These are phyloP conservation scores for Aspergillus sergii DNA, from an alignment of 2,329 filamentous ascomycete genomes.

Conservation along the genomic window DNA sequence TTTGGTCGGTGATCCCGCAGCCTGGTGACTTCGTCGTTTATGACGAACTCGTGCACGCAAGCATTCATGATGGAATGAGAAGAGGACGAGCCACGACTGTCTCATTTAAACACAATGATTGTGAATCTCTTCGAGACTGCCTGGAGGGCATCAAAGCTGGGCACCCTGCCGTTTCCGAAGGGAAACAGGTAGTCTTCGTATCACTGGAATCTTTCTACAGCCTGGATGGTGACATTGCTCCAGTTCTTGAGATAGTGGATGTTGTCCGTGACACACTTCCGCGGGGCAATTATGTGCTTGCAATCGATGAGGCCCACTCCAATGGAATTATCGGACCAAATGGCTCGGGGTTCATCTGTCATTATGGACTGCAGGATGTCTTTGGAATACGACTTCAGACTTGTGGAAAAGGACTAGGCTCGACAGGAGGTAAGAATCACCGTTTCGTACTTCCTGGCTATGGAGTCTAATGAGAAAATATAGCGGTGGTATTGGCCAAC, in stretches of 20 bases:
- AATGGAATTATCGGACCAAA: slow-evolving; percentile 19
- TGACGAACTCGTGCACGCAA: slow-evolving; percentile 70
- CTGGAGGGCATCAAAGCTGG: slow-evolving; percentile 4
- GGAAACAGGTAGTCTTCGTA: slow-evolving; percentile 38
- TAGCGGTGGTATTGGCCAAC: slow-evolving; percentile 14
- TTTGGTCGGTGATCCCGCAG: slow-evolving; percentile 57
- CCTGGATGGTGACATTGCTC: slow-evolving; percentile 51
- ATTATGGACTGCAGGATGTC: slow-evolving; percentile 31
- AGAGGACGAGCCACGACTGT: slow-evolving; percentile 52
- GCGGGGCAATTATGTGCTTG: slow-evolving; percentile 26
- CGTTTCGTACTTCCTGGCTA: not conserved
- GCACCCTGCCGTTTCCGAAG: slow-evolving; percentile 8
- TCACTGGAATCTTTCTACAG: slow-evolving; percentile 50
- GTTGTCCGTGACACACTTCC: slow-evolving; percentile 19
- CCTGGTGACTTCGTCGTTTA: slow-evolving; percentile 60
- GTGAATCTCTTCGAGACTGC: not conserved
- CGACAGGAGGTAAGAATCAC: slow-evolving; percentile 27
- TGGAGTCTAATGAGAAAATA: not conserved
- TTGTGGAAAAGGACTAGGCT: slow-evolving; percentile 30
- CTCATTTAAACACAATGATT: slow-evolving; percentile 21
- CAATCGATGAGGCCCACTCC: slow-evolving; percentile 23
- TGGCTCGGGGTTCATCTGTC: slow-evolving; percentile 21
- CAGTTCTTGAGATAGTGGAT: slow-evolving; percentile 16
- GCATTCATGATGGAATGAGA: slow-evolving; percentile 70
- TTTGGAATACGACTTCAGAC: slow-evolving; percentile 30